phyloP scores from a whole-genome alignment of 768 basidiomycete species.

The Crassisporium funariophilum region DNA sequence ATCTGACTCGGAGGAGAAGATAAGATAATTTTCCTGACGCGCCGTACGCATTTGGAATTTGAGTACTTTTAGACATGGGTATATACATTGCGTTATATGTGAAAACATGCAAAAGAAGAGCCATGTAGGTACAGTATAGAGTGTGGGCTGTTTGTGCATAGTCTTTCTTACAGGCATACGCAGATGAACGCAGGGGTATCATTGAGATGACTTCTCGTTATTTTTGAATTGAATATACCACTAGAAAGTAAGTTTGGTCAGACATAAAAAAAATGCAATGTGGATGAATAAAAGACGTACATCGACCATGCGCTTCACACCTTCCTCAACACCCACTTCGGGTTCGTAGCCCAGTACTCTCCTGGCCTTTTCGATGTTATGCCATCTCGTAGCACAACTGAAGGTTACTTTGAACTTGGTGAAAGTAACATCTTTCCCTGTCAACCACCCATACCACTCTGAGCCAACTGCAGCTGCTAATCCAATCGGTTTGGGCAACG shows the following conservation, averaged over 20 bases:
- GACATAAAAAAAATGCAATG: neutral
- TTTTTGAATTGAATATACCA: constrained; percentile 46
- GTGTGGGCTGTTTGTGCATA: no score
- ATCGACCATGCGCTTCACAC: constrained; percentile 75
- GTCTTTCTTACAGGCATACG: no score
- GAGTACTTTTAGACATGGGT: no score
- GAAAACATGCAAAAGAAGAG: no score
- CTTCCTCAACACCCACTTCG: constrained; percentile 85
- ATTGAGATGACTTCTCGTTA: no score
- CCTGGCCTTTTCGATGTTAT: constrained; percentile 94
- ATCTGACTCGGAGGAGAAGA: no score
- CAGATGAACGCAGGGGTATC: no score
- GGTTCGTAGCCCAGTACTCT: constrained; percentile 94
- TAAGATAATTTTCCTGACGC: no score
- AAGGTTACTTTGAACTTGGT: constrained; percentile 84
- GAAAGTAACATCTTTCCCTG: constrained; percentile 81
- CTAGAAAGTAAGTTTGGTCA: constrained; percentile 34
- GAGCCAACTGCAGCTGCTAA: constrained; percentile 68
- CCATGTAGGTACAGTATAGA: no score
- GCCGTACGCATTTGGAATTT: no score
- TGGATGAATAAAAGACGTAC: constrained; percentile 41
- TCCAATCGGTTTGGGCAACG: constrained; percentile 66
- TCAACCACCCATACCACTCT: constrained; percentile 73
- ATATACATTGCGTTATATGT: no score
- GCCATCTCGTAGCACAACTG: constrained; percentile 78